phyloP scores from a whole-genome alignment of 495 filamentous ascomycete genomes.

The Jackrogersella minutella region DNA sequence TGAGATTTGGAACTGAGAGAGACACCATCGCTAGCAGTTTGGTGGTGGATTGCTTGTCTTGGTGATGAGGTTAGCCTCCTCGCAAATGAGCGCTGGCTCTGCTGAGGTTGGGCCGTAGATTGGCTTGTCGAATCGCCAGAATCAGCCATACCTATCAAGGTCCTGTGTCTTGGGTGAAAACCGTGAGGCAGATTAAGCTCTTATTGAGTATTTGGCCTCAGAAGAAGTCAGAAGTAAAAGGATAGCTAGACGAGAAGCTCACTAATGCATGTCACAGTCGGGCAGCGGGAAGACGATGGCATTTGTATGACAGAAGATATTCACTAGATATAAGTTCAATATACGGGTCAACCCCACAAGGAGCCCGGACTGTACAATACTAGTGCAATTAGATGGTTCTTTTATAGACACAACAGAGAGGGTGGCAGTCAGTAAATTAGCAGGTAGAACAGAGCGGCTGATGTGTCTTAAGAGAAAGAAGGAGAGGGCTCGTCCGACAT shows the following conservation, averaged over 20 bases:
- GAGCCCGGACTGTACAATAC: not conserved
- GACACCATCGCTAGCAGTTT: slow-evolving; percentile 10
- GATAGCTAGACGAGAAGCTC: too few species aligned
- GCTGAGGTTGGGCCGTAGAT: not conserved
- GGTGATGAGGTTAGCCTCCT: slow-evolving; percentile 3
- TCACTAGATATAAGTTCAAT: not conserved
- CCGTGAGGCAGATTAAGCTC: not conserved
- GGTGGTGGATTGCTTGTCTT: slow-evolving; percentile 1
- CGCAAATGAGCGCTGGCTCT: not conserved
- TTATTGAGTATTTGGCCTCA: not conserved
- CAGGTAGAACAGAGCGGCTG: not conserved
- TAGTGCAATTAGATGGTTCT: not conserved
- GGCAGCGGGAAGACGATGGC: not conserved
- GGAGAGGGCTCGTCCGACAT: not conserved
- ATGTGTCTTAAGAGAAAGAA: not conserved
- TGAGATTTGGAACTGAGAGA: slow-evolving; percentile 9
- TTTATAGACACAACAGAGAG: not conserved
- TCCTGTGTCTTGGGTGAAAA: not conserved
- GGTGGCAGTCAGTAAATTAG: not conserved
- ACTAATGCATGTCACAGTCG: not conserved
- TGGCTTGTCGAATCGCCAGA: slow-evolving; percentile 1
- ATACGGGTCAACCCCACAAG: slow-evolving; percentile 3
- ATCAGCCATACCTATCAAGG: slow-evolving; percentile 13
- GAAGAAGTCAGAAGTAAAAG: not conserved
- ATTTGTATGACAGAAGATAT: not conserved